Percentiles rank a stretch among this genome's conserved stretches.
Conservation (phyloP, 257 asterid genomes). For the Solanum neorickii region DNA sequence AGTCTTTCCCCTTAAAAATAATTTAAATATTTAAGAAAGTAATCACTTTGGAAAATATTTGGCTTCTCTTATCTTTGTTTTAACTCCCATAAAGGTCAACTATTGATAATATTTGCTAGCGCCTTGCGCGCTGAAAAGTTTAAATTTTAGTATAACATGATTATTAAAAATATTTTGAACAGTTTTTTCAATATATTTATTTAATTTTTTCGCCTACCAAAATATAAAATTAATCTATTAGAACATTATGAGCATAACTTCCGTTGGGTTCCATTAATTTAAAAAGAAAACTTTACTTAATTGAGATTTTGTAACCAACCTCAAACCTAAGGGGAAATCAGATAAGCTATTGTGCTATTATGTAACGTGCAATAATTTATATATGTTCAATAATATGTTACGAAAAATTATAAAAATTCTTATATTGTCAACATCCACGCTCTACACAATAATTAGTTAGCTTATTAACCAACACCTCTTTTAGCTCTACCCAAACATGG, state of each 20-base stretch:
- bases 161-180: too few relatives aligned
- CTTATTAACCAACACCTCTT: background rate
- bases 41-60: background rate
- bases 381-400: background rate
- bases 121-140: background rate
- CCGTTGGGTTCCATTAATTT: background rate
- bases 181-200: too few relatives aligned
- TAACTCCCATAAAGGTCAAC: background rate
- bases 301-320: background rate
- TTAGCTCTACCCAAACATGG: background rate
- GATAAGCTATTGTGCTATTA: background rate
- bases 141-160: too few relatives aligned
- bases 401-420: too few relatives aligned
- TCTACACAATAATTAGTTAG: background rate
- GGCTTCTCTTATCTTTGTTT: too few relatives aligned
- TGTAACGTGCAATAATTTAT: background rate
- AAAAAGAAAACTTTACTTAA: background rate
- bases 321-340: background rate
- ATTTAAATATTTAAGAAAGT: background rate
- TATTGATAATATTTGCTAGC: too few relatives aligned
- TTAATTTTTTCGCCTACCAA: too few relatives aligned
- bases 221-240: too few relatives aligned
- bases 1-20: too few relatives aligned
- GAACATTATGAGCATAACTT: background rate
- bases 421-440: fast-evolving